These are phyloP conservation scores for Dactylonectria estremocensis DNA, from an alignment of 2,329 filamentous ascomycete genomes.

Conservation along the genomic window DNA sequence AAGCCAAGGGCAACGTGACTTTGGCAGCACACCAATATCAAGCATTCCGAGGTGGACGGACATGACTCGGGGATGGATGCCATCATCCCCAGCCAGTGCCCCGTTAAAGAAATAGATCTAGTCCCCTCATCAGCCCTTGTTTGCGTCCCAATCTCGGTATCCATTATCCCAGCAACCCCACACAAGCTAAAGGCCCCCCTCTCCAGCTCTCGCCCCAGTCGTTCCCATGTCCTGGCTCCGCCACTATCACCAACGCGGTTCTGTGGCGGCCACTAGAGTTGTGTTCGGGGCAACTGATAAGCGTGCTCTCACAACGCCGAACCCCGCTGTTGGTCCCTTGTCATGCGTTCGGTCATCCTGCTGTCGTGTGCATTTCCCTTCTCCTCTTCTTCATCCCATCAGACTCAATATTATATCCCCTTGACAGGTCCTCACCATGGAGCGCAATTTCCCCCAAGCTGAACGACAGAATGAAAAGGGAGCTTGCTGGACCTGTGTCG, in stretches of 20 bases:
- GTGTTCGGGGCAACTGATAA: conserved; percentile 14
- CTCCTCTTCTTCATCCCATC: not conserved
- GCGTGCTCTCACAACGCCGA: conserved; percentile 1
- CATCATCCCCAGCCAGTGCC: not conserved
- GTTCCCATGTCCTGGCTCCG: not conserved
- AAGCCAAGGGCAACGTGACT: not conserved
- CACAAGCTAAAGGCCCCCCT: conserved; percentile 7
- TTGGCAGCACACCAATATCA: not conserved
- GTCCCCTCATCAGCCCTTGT: not conserved
- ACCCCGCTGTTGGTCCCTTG: conserved; percentile 15
- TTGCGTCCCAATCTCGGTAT: not conserved
- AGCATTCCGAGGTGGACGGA: not conserved
- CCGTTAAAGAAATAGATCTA: conserved; percentile 18
- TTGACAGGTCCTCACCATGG: not conserved
- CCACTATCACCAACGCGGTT: conserved; percentile 1
- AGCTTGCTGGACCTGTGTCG: conserved; percentile 20
- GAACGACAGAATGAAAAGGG: conserved; percentile 20
- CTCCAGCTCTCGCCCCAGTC: not conserved
- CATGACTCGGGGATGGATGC: conserved; percentile 10
- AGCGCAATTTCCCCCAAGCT: conserved; percentile 4
- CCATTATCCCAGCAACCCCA: conserved; percentile 9
- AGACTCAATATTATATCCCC: not conserved
- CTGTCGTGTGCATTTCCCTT: not conserved
- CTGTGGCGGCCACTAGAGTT: conserved; percentile 2
- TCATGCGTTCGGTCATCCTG: not conserved